phyloP scores from a whole-genome alignment of 768 basidiomycete genomes.

The Lactarius psammicola region DNA sequence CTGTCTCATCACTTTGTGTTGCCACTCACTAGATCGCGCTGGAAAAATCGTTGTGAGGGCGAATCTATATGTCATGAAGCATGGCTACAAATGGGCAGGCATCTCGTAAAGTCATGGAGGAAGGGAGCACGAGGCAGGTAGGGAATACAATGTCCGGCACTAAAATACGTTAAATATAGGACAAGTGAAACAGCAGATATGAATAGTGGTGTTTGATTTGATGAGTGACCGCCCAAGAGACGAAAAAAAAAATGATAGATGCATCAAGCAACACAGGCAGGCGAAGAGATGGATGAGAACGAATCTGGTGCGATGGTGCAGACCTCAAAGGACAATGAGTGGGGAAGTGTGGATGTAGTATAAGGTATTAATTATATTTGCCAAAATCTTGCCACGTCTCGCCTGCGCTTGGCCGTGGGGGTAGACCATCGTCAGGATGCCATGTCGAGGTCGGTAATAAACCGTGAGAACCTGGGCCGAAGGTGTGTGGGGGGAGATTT shows the following conservation, averaged over 20 bases:
- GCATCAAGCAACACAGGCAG: slow-evolving; percentile 13
- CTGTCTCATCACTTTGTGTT: not conserved
- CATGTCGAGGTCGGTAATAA: slow-evolving; percentile 13
- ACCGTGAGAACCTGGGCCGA: slow-evolving; percentile 5
- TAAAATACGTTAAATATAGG: slow-evolving; percentile 25
- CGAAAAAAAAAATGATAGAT: not conserved
- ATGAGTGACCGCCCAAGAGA: not conserved
- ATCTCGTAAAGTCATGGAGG: slow-evolving; percentile 17
- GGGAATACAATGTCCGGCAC: slow-evolving; percentile 20
- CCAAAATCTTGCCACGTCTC: slow-evolving; percentile 20
- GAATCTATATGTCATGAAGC: slow-evolving; percentile 16
- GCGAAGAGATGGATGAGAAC: not conserved
- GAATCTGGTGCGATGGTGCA: not conserved
- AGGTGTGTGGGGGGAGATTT: slow-evolving; percentile 5
- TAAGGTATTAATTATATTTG: slow-evolving; percentile 14
- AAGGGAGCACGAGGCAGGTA: not conserved
- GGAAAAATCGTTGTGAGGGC: not conserved
- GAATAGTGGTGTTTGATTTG: slow-evolving; percentile 9
- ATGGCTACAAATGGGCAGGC: slow-evolving; percentile 20
- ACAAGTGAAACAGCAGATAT: slow-evolving; percentile 9
- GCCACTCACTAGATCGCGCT: not conserved
- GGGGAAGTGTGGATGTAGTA: not conserved
- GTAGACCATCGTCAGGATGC: slow-evolving; percentile 10
- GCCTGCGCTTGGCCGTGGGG: slow-evolving; percentile 5
- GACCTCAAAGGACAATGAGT: not conserved